Evolutionary conservation across 169 alveolate species (phyloP).

Genomic region (Plasmodium gaboni): DNA sequence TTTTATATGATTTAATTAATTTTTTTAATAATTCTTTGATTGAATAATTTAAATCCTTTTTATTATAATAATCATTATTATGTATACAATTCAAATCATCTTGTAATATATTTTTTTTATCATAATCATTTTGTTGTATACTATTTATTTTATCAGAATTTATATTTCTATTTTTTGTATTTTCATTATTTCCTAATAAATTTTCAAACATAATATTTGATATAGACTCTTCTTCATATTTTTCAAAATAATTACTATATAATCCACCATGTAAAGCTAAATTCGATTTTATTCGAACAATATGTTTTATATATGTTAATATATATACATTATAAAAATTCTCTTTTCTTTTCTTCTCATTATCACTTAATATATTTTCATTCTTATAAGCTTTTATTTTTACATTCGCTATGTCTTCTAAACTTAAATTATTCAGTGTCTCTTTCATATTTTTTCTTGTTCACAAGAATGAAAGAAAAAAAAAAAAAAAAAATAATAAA

Average conservation of each 20-base stretch:
- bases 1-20: slow-evolving; percentile 50
- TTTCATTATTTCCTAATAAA: slow-evolving; percentile 22
- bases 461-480: too few species aligned
- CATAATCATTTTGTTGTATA: neutral
- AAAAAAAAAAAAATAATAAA: too few species aligned
- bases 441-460: slow-evolving; percentile 3
- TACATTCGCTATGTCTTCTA: slow-evolving; percentile 66
- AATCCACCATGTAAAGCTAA: slow-evolving; percentile 69
- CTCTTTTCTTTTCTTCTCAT: slow-evolving; percentile 6
- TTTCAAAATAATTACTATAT: slow-evolving; percentile 67
- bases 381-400: slow-evolving; percentile 60
- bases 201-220: slow-evolving; percentile 56
- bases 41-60: slow-evolving; percentile 34
- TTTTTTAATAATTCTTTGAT: slow-evolving; percentile 54
- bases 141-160: neutral
- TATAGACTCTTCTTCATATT: slow-evolving; percentile 65
- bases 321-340: slow-evolving; percentile 51
- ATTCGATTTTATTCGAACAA: slow-evolving; percentile 59
- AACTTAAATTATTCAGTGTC: slow-evolving; percentile 10
- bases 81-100: neutral
- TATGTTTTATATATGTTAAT: slow-evolving; percentile 64
- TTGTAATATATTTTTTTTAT: neutral
- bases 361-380: slow-evolving; percentile 16
- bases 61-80: neutral
- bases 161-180: neutral